A percentile compares a stretch with the other conserved stretches of the same genome.
These are phyloP conservation scores for Chamaenerion angustifolium DNA, from an alignment of 345 rosid species.

Conservation along the genomic window DNA sequence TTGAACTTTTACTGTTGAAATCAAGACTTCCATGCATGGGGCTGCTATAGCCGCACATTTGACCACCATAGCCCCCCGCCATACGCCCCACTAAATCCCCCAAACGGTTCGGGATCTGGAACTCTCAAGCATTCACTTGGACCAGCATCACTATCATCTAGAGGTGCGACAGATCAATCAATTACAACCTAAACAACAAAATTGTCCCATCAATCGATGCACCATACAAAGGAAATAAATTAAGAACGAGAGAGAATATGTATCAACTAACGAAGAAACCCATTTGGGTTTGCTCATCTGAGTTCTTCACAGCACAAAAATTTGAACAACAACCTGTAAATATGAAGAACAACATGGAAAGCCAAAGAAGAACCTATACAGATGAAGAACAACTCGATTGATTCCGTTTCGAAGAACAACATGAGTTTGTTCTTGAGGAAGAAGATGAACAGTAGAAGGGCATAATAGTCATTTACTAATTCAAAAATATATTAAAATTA, in stretches of 20 bases:
- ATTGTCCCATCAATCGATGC: neutral
- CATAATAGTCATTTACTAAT: too few species aligned
- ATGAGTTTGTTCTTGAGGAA: too few species aligned
- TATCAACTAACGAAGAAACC: too few species aligned
- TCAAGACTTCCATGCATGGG: constrained; percentile 73
- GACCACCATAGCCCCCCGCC: constrained; percentile 90
- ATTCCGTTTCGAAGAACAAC: too few species aligned
- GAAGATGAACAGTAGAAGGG: too few species aligned
- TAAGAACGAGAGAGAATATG: neutral
- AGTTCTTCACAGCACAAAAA: too few species aligned
- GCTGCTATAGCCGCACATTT: constrained; percentile 56
- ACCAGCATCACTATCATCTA: constrained; percentile 50
- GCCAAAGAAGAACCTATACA: too few species aligned
- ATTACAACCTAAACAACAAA: constrained; percentile 63
- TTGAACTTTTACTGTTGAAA: constrained; percentile 53
- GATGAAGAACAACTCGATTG: too few species aligned
- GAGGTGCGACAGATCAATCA: constrained; percentile 92
- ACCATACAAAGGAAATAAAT: neutral
- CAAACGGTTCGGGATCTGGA: constrained; percentile 34
- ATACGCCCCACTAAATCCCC: constrained; percentile 73
- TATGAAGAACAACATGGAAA: too few species aligned
- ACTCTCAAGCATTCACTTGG: constrained; percentile 46
- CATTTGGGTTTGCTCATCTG: too few species aligned
- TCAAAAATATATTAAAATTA: too few species aligned
- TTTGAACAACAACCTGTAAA: too few species aligned